phyloP scores from a whole-genome alignment of 257 asterid genomes.

The Capsicum rhomboideum region DNA sequence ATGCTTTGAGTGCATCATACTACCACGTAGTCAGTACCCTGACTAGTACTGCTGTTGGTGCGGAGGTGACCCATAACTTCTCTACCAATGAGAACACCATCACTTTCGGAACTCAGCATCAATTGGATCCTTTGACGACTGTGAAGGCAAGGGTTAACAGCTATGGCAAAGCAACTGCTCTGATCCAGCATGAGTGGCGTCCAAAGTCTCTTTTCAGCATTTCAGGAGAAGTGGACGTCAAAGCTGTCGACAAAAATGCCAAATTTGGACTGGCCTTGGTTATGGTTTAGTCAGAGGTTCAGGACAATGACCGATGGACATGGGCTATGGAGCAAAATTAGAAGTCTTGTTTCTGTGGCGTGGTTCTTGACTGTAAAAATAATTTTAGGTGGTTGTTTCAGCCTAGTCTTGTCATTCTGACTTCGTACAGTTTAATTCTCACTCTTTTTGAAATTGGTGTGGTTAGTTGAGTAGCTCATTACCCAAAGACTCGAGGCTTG shows the following conservation, averaged over 20 bases:
- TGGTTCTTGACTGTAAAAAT: background rate
- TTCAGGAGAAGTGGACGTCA: conserved; percentile 1
- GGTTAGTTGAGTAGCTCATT: background rate
- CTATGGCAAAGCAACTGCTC: background rate
- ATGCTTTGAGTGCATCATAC: background rate
- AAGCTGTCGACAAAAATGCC: background rate
- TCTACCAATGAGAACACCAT: background rate
- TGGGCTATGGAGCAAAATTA: background rate
- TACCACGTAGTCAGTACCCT: background rate
- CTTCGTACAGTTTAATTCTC: background rate
- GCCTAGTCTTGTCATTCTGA: background rate
- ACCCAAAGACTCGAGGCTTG: background rate
- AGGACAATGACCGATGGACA: background rate
- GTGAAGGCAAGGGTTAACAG: conserved; percentile 1
- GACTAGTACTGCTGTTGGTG: background rate
- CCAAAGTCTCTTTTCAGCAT: background rate
- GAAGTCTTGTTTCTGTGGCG: background rate
- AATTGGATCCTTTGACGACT: conserved; percentile 2
- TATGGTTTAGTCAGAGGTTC: background rate
- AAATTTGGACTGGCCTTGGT: conserved; percentile 7
- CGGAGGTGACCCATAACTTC: background rate
- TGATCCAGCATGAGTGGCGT: conserved; percentile 3
- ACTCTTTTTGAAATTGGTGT: background rate
- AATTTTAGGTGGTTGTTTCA: background rate
- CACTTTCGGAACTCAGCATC: conserved; percentile 3